Evolutionary conservation across 208 protist species (phyloP), one percentile per base, ranked within the genome.

Genomic region (Leishmania gerbilli): DNA sequence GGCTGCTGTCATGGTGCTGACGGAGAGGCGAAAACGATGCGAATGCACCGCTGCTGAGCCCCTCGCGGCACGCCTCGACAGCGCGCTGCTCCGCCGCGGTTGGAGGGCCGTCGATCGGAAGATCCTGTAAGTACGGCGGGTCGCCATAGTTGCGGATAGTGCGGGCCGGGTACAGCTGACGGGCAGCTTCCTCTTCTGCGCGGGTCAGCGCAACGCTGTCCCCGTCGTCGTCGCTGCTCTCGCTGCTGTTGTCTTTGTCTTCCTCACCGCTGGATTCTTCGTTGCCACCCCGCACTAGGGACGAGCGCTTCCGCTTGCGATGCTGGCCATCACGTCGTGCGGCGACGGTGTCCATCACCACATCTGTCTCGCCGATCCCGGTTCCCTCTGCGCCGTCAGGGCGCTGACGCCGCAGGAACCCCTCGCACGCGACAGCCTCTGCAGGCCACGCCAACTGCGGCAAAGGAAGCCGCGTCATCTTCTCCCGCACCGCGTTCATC

Each of bases 81-180:
- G 78, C 83, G 27, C 67, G 37, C 68, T 80, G 75, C 76, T 92
- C 85, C 21, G 65, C 79, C 68, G 76, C 40, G 24, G 89, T 86
- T 7, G 91, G 88, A 4, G 84, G 76, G 19, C 77, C 65, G 42
- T 92, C 90, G 4, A 83, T 80, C 19, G 92, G 89, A 24, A 93
- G 87, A 79, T 86, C 86, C 13, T 78, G 83, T 21, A 94, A 77
- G 49, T 77, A 78, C 5, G 47, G 15, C 37, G 71, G 47, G n/a
- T 79, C 77, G 9, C 72, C 72, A 15, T 74, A 40, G 49, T 77
- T 64, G 47, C n/a, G 42, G 5, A 91, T 37, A 42, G 53, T 53
- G 56, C 88, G 86, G 2, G 88, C 83, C 11, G 88, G 88, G 84
- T 91, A 90, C 53, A 91, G 81, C 56, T 79, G 84, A 53, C 77